phyloP scores from a whole-genome alignment of 2,329 filamentous ascomycete genomes.

The Pseudocercospora eumusae region DNA sequence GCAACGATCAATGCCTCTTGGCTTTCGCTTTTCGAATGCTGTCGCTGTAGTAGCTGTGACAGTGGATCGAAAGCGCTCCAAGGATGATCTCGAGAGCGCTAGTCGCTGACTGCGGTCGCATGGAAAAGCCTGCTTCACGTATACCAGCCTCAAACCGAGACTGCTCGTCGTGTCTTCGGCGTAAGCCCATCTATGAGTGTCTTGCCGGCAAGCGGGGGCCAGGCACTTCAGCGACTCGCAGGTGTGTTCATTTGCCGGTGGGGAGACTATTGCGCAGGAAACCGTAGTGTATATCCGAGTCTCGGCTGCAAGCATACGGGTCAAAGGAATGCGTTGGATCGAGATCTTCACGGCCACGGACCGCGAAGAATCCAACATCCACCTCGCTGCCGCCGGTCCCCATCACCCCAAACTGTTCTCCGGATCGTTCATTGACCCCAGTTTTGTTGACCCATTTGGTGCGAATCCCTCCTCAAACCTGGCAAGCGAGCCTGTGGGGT shows the following conservation, averaged over 20 bases:
- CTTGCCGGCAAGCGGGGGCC: too few species aligned
- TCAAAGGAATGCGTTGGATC: neutral
- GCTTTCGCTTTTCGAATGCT: too few species aligned
- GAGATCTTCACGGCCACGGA: neutral
- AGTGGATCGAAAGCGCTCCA: neutral
- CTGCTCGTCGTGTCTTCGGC: too few species aligned
- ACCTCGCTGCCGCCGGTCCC: neutral
- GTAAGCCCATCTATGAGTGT: too few species aligned
- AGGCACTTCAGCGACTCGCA: too few species aligned
- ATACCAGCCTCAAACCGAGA: too few species aligned
- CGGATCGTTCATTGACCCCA: neutral
- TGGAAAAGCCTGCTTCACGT: too few species aligned
- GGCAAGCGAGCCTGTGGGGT: neutral
- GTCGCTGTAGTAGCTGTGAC: too few species aligned
- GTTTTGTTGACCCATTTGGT: neutral
- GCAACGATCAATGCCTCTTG: too few species aligned
- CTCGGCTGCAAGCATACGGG: neutral
- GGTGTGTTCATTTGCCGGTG: too few species aligned
- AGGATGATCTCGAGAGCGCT: neutral
- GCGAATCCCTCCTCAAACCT: neutral
- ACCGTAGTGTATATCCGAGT: neutral
- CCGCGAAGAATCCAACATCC: neutral
- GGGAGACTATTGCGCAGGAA: too few species aligned
- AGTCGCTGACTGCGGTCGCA: neutral
- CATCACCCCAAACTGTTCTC: neutral